Conservation (phyloP, 371 early-diverging fungal species). For the Rhizopus sp. region DNA sequence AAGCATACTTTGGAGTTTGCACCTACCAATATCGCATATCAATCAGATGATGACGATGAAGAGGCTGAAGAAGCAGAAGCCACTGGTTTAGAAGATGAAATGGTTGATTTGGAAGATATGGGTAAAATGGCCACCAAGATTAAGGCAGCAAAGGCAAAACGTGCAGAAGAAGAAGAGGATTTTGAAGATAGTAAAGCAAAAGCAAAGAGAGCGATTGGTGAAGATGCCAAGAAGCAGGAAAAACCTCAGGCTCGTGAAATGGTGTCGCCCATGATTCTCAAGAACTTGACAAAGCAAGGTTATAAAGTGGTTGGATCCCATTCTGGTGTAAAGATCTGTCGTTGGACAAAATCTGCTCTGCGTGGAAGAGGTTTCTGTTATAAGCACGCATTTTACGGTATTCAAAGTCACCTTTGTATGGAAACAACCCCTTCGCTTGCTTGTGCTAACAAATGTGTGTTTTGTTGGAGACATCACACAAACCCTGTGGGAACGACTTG, state of each 20-base stretch:
- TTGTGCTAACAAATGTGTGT: constrained; percentile 84
- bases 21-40: constrained; percentile 54
- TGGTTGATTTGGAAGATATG: constrained; percentile 79
- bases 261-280: constrained; percentile 76
- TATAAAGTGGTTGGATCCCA: constrained; percentile 82
- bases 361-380: constrained; percentile 83
- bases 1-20: constrained; percentile 39
- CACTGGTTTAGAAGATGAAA: constrained; percentile 51
- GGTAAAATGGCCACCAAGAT: constrained; percentile 66
- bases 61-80: constrained; percentile 35
- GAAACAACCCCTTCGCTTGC: constrained; percentile 76
- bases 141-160: constrained; percentile 55
- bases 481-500: constrained; percentile 78
- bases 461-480: constrained; percentile 84
- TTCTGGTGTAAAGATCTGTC: constrained; percentile 82
- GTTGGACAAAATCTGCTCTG: constrained; percentile 81
- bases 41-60: constrained; percentile 58
- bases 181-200: constrained; percentile 49
- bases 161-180: constrained; percentile 61
- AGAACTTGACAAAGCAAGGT: constrained; percentile 78
- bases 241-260: constrained; percentile 64
- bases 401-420: constrained; percentile 70
- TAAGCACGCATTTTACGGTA: constrained; percentile 76
- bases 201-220: constrained; percentile 47
- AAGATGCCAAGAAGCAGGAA: constrained; percentile 22